Conservation (phyloP, 805 yeast genomes). For the Cyberlindnera americana region DNA sequence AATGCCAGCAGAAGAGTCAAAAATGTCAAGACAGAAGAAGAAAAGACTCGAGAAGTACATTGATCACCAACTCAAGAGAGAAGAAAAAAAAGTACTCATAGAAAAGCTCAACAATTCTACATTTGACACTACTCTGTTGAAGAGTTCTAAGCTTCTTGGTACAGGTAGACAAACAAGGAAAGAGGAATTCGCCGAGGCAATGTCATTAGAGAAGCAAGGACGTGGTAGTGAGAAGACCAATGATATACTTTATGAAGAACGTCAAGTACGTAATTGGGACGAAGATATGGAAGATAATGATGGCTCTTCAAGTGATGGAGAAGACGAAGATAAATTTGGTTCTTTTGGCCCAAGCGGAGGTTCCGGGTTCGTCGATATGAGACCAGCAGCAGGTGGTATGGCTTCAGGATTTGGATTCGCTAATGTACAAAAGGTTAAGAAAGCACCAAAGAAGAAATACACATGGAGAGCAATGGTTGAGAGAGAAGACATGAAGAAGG, state of each 20-base stretch:
- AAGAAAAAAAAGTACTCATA: slow-evolving; percentile 76
- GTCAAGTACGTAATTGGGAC: slow-evolving; percentile 61
- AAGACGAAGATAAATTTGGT: slow-evolving; percentile 21
- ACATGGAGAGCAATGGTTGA: slow-evolving; percentile 69
- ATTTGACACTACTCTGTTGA: slow-evolving; percentile 66
- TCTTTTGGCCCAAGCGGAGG: slow-evolving; percentile 13
- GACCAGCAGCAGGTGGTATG: slow-evolving; percentile 60
- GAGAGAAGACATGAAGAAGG: slow-evolving; percentile 40
- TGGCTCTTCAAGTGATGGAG: slow-evolving; percentile 22
- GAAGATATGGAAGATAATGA: slow-evolving; percentile 33
- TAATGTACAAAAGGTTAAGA: slow-evolving; percentile 48
- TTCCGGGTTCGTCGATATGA: slow-evolving; percentile 62
- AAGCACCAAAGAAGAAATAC: slow-evolving; percentile 49
- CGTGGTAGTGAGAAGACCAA: slow-evolving; percentile 58
- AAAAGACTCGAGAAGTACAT: slow-evolving; percentile 87
- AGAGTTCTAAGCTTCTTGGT: slow-evolving; percentile 77
- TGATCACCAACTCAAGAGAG: slow-evolving; percentile 83
- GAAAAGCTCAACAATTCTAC: slow-evolving; percentile 61
- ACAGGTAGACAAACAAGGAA: slow-evolving; percentile 63
- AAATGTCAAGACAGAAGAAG: slow-evolving; percentile 66
- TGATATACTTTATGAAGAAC: slow-evolving; percentile 66
- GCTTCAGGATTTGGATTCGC: slow-evolving; percentile 72
- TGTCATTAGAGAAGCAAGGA: slow-evolving; percentile 69
- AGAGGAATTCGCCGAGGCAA: slow-evolving; percentile 72
- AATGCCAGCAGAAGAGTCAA: slow-evolving; percentile 58